These are phyloP conservation scores for Ophiostoma ips DNA, from an alignment of 2,329 filamentous ascomycete species.

Conservation along the genomic window DNA sequence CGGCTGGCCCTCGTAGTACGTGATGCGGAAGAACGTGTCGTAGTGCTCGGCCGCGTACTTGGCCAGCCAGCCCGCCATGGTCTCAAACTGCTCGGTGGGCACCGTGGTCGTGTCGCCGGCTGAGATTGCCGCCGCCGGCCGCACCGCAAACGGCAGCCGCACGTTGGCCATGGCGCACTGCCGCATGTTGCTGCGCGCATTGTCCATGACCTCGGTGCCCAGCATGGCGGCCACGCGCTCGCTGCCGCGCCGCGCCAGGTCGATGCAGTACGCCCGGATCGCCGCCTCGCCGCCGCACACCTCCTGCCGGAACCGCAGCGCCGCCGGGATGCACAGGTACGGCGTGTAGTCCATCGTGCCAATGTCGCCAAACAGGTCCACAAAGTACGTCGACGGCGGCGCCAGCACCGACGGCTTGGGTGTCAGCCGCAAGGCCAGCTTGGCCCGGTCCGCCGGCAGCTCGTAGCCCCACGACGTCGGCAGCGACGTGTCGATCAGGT, in stretches of 20 bases:
- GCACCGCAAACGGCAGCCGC: constrained; percentile 34
- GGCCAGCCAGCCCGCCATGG: constrained; percentile 25
- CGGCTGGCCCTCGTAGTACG: constrained; percentile 39
- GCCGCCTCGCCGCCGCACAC: constrained; percentile 50
- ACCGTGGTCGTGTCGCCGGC: not conserved
- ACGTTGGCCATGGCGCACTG: constrained; percentile 51
- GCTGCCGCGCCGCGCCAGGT: constrained; percentile 41
- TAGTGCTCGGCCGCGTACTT: constrained; percentile 26
- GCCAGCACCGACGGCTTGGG: not conserved
- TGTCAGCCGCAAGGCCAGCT: not conserved
- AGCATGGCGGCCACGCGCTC: constrained; percentile 41
- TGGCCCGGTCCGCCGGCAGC: constrained; percentile 9
- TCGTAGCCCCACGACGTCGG: constrained; percentile 58
- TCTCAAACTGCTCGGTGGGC: constrained; percentile 10
- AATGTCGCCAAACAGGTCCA: constrained; percentile 49
- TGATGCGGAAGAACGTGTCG: constrained; percentile 45
- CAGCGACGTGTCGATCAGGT: constrained; percentile 48
- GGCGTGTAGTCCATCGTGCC: constrained; percentile 52
- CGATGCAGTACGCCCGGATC: constrained; percentile 43
- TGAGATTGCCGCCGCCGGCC: not conserved
- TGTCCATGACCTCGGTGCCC: constrained; percentile 50
- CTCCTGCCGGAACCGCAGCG: constrained; percentile 46
- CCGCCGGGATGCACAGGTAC: constrained; percentile 47
- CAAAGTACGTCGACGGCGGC: constrained; percentile 30
- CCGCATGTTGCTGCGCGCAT: constrained; percentile 32